These are phyloP conservation scores for Colletotrichum lupini DNA, from an alignment of 2,329 filamentous ascomycete species.

Conservation along the genomic window DNA sequence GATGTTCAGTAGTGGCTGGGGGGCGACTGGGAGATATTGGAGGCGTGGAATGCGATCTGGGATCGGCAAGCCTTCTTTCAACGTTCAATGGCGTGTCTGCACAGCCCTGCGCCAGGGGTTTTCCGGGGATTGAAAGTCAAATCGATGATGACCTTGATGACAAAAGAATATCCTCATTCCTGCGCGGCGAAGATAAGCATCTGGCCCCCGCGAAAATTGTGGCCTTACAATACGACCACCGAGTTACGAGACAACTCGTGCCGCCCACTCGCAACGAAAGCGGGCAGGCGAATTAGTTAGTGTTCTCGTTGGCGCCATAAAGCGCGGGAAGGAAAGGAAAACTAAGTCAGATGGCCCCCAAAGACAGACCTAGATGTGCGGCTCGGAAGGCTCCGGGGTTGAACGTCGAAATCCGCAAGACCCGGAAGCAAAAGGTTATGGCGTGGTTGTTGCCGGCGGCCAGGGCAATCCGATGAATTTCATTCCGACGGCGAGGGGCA, in stretches of 20 bases:
- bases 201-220: not conserved
- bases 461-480: not conserved
- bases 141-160: constrained; percentile 1
- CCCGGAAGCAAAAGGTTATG: not conserved
- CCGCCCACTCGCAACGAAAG: not conserved
- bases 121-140: not conserved
- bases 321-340: not conserved
- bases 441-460: not conserved
- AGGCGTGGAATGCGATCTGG: not conserved
- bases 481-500: not conserved
- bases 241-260: not conserved
- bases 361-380: not conserved
- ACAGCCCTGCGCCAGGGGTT: not conserved
- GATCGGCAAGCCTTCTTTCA: not conserved
- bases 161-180: not conserved
- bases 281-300: not conserved
- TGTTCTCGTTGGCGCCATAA: not conserved
- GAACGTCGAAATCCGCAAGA: not conserved
- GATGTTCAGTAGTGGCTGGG: not conserved
- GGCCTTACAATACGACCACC: constrained; percentile 12
- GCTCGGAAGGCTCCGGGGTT: constrained; percentile 9
- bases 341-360: not conserved
- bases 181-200: not conserved
- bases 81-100: not conserved
- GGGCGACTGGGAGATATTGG: constrained; percentile 1